Percentiles rank a stretch among this genome's conserved stretches.
These are phyloP conservation scores for Lyophyllum semitale DNA, from an alignment of 768 basidiomycete species.

Conservation along the genomic window DNA sequence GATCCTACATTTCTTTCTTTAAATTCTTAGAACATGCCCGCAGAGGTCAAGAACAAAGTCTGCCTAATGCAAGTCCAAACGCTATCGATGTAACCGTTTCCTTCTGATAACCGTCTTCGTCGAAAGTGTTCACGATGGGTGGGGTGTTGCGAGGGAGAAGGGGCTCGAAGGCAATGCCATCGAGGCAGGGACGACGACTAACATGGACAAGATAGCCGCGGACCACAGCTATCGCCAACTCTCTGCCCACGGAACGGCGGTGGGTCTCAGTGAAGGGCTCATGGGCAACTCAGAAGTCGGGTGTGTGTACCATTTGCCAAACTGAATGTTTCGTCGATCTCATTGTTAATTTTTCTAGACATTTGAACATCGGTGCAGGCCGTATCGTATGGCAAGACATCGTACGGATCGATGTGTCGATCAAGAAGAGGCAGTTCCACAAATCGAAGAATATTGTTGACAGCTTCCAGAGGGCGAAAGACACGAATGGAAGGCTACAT, in stretches of 20 bases:
- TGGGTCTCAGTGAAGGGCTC: slow-evolving; percentile 88
- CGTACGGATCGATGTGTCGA: slow-evolving; percentile 89
- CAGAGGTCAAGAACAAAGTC: slow-evolving; percentile 79
- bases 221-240: slow-evolving; percentile 73
- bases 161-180: slow-evolving; percentile 89
- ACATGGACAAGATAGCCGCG: slow-evolving; percentile 88
- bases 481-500: slow-evolving; percentile 82
- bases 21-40: slow-evolving; percentile 12
- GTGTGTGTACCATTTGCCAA: slow-evolving; percentile 45
- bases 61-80: slow-evolving; percentile 73
- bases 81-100: background rate
- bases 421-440: slow-evolving; percentile 87
- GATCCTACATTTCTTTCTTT: no score
- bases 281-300: slow-evolving; percentile 99
- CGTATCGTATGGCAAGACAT: slow-evolving; percentile 98
- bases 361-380: slow-evolving; percentile 94
- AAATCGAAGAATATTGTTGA: slow-evolving; percentile 73
- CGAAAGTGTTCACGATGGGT: slow-evolving; percentile 90
- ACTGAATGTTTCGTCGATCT: background rate
- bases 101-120: background rate
- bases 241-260: slow-evolving; percentile 86
- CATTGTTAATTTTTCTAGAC: slow-evolving; percentile 45
- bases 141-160: slow-evolving; percentile 74
- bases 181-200: slow-evolving; percentile 76
- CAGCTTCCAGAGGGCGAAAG: slow-evolving; percentile 76